A percentile compares a stretch with the other conserved stretches of the same genome.
Conservation (phyloP, 345 rosid species). For the Orychophragmus violaceus region DNA sequence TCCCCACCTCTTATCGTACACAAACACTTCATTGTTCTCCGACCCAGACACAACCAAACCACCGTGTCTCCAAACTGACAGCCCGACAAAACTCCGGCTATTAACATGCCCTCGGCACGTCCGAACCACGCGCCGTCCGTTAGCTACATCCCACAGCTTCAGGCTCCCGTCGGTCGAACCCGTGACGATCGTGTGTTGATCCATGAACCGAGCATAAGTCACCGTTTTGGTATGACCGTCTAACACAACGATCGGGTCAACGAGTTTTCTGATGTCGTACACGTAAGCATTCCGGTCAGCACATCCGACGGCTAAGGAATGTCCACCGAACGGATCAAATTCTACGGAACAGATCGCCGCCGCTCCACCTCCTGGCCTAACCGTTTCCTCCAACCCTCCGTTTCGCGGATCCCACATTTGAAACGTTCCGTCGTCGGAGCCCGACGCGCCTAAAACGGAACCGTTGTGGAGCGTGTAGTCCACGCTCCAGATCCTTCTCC, state of each 20-base stretch:
- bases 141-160: conserved; percentile 49
- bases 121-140: conserved; percentile 31
- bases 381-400: conserved; percentile 38
- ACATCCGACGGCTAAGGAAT: conserved; percentile 56
- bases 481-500: conserved; percentile 84
- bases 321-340: conserved; percentile 57
- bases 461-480: conserved; percentile 49
- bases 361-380: conserved; percentile 44
- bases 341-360: conserved; percentile 73
- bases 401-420: conserved; percentile 85
- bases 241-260: conserved; percentile 37
- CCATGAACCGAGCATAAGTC: conserved; percentile 55
- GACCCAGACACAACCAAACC: conserved; percentile 82
- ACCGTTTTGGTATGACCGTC: conserved; percentile 72
- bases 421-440: conserved; percentile 82
- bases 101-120: conserved; percentile 71
- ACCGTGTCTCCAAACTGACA: conserved; percentile 69
- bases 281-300: conserved; percentile 65
- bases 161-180: conserved; percentile 71
- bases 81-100: conserved; percentile 63
- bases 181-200: conserved; percentile 35
- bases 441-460: conserved; percentile 68
- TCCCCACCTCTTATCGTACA: conserved; percentile 75
- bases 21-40: conserved; percentile 61
- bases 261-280: conserved; percentile 54